Base-by-base conservation (phyloP, 371 early-diverging fungal species). In the Apophysomyces trapeziformis region DNA sequence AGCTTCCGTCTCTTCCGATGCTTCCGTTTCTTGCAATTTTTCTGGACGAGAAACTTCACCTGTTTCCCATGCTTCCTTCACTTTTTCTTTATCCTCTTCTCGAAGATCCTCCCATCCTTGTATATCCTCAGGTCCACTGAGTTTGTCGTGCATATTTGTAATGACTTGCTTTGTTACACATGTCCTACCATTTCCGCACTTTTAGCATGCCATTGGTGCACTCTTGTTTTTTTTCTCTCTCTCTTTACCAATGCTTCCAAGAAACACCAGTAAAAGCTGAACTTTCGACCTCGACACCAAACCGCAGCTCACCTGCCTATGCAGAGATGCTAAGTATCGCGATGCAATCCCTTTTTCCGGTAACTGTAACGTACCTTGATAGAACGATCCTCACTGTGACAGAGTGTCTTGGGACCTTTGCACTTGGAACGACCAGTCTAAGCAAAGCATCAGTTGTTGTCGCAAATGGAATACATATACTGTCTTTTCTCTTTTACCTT, bases 231-330 rank as follows among this genome's bases (percentile, higher is more conserved):
- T 26, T 2, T 26, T 26, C 3, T 26, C 32, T 41, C 13, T 50
- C 3, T 18, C 13, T 36, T 57, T 66, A 67, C 73, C 73, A 73
- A 38, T 73, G 73, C 32, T 60, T 60, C 69, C 69, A 73, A 12
- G 54, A 47, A 21, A 68, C 59, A n/a, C 65, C 62, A 7, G 46
- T 39, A 16, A 61, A 56, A 11, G 43, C 47, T 7, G 14, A 13
- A 39, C 57, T 21, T 36, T 68, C 66, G 16, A 68, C 47, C 37
- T 68, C 64, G 8, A 63, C 66, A 13, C 72, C 72, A 9, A 72
- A 45, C 5, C 72, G 66, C 2, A 72, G 45, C 44, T 72, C 72
- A 12, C 68, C 72, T 38, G 38, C 37, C 72, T 72, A 41, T 26
- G 7, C 44, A 32, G 45, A 26, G 0, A 26, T 26, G 3, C 32